These are phyloP conservation scores for Oryza punctata DNA, from an alignment of 176 grass and related monocot species.

Conservation along the genomic window DNA sequence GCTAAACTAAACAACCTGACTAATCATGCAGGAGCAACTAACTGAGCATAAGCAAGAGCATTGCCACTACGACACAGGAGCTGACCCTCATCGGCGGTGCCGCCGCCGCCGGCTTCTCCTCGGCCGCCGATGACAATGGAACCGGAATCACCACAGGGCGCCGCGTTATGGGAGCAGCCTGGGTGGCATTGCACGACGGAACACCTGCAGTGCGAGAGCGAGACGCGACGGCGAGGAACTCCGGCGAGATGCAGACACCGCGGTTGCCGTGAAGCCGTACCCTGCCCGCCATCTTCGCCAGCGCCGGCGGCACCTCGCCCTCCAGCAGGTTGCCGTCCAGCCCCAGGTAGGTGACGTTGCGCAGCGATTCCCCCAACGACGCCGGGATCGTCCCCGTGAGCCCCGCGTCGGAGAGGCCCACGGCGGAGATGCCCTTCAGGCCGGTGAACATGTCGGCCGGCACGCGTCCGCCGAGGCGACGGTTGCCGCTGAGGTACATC, in stretches of 20 bases:
- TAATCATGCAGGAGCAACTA: neutral
- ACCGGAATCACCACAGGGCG: neutral
- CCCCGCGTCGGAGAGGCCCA: conserved; percentile 47
- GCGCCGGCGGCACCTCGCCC: conserved; percentile 43
- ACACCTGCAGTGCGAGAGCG: neutral
- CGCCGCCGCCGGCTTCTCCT: neutral
- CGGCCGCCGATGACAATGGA: neutral
- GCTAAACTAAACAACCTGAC: too few species aligned
- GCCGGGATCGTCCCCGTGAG: conserved; percentile 40
- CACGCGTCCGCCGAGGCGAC: conserved; percentile 39
- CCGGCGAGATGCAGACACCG: conserved; percentile 36
- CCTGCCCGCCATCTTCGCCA: conserved; percentile 31
- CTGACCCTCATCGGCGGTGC: neutral
- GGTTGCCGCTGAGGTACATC: conserved; percentile 53
- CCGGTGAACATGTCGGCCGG: conserved; percentile 47
- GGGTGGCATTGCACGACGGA: conserved; percentile 15
- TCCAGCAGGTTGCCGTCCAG: conserved; percentile 51
- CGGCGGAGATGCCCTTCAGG: conserved; percentile 32
- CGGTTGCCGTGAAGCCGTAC: conserved; percentile 52
- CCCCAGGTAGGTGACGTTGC: conserved; percentile 34
- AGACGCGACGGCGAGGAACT: neutral
- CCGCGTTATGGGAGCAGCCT: neutral
- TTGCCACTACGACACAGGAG: neutral
- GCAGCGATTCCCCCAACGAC: conserved; percentile 38
- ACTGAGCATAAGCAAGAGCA: neutral